Evolutionary conservation across 225 moss, liverwort and hornwort genomes (phyloP).

Genomic region (Marchantia polymorpha): DNA sequence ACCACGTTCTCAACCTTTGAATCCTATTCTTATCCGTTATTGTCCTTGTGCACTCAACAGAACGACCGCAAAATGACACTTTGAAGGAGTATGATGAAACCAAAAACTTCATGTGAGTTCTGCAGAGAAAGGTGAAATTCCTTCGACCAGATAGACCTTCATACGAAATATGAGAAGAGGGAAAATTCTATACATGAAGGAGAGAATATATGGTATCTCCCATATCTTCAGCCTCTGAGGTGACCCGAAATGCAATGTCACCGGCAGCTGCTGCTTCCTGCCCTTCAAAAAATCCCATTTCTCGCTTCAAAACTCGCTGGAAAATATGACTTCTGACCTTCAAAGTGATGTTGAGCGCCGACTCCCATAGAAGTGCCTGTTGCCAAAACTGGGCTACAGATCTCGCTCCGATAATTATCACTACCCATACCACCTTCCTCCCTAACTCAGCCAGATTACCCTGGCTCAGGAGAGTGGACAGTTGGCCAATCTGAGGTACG

Average conservation of each 20-base stretch:
- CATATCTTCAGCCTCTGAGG: constrained; percentile 89
- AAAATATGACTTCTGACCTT: constrained; percentile 67
- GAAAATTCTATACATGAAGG: constrained; percentile 52
- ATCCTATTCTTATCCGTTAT: background rate
- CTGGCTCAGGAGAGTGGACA: constrained; percentile 60
- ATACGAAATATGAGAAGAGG: background rate
- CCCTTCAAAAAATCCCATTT: constrained; percentile 91
- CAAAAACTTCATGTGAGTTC: background rate
- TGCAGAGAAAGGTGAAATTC: background rate
- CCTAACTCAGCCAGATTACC: constrained; percentile 57
- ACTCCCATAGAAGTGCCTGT: constrained; percentile 80
- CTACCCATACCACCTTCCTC: constrained; percentile 47
- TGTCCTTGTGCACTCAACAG: background rate
- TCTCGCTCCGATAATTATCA: constrained; percentile 55
- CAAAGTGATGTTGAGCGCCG: constrained; percentile 71
- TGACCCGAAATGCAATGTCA: constrained; percentile 82
- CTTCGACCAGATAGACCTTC: background rate
- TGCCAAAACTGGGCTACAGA: constrained; percentile 87
- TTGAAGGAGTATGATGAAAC: too few species aligned
- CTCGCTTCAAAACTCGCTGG: constrained; percentile 59
- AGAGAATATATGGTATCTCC: constrained; percentile 87
- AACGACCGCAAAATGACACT: too few species aligned
- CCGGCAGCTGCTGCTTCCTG: constrained; percentile 64
- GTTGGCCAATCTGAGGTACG: constrained; percentile 61
- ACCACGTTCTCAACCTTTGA: background rate